These are phyloP conservation scores for Nepenthes mirabilis DNA, from an alignment of 148 eudicot genomes.

Conservation along the genomic window DNA sequence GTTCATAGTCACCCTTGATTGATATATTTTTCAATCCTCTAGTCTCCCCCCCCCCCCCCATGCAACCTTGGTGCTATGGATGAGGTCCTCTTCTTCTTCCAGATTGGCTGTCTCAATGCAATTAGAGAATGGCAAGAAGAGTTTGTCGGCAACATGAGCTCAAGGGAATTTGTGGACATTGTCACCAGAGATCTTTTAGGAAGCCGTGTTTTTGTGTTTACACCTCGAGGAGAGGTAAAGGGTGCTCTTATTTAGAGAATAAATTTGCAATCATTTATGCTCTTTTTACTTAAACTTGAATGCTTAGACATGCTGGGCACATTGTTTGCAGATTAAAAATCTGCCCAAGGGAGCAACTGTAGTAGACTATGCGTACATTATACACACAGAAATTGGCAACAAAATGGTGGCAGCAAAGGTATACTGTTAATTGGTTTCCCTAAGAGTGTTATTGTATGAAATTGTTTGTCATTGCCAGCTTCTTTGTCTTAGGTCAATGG, in stretches of 20 bases:
- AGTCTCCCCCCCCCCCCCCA: background rate
- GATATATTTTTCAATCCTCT: conserved; percentile 2
- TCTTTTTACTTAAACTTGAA: background rate
- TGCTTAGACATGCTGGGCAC: background rate
- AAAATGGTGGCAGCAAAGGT: conserved; percentile 99
- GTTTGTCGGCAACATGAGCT: conserved; percentile 98
- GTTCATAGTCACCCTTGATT: background rate
- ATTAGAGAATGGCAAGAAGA: conserved; percentile 99
- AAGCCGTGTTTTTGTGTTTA: conserved; percentile 93
- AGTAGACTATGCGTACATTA: conserved; percentile 95
- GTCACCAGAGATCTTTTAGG: conserved; percentile 90
- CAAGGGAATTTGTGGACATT: conserved; percentile 95
- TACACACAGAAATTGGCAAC: conserved; percentile 95
- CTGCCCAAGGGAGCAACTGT: conserved; percentile 91
- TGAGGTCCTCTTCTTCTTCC: conserved; percentile 17
- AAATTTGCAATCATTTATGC: background rate
- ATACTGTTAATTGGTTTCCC: conserved; percentile 9
- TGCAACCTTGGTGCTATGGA: conserved; percentile 8
- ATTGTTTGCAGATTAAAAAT: conserved; percentile 67
- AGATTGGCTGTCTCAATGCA: conserved; percentile 99
- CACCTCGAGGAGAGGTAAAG: conserved; percentile 92
- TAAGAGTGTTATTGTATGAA: background rate
- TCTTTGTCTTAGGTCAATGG: conserved; percentile 80
- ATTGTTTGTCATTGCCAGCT: conserved; percentile 8
- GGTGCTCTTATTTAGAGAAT: background rate